Conservation (phyloP, 169 alveolate species). For the Cryptosporidium viatorum region DNA sequence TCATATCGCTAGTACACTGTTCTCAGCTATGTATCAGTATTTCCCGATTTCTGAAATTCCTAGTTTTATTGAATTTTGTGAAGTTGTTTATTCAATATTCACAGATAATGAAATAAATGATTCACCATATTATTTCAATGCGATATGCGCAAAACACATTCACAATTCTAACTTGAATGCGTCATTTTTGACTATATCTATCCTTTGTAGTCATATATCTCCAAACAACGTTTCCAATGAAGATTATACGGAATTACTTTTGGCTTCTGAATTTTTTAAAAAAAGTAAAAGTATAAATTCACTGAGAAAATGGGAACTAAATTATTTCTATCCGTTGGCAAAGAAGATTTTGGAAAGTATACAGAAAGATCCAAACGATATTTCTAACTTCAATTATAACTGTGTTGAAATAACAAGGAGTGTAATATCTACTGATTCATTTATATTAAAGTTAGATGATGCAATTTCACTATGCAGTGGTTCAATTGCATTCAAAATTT, state of each 20-base stretch:
- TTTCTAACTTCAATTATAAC: conserved; percentile 11
- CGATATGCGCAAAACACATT: conserved; percentile 46
- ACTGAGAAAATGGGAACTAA: conserved; percentile 57
- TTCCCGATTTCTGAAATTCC: conserved; percentile 6
- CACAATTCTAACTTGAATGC: conserved; percentile 11
- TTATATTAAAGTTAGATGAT: conserved; percentile 32
- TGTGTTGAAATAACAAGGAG: conserved; percentile 42
- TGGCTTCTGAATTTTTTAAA: conserved; percentile 59
- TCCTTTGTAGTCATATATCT: conserved; percentile 56
- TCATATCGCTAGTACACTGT: conserved; percentile 26
- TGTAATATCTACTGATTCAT: conserved; percentile 41
- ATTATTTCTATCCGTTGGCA: conserved; percentile 63
- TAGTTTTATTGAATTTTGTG: conserved; percentile 42
- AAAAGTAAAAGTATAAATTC: conserved; percentile 47
- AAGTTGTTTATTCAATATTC: conserved; percentile 32
- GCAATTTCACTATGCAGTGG: conserved; percentile 69
- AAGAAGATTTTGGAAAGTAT: conserved; percentile 17
- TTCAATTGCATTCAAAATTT: conserved; percentile 36
- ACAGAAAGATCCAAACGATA: background rate
- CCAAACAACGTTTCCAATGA: conserved; percentile 16
- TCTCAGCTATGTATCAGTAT: conserved; percentile 39
- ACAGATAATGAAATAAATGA: conserved; percentile 35
- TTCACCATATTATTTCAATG: conserved; percentile 40
- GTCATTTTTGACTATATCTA: conserved; percentile 29
- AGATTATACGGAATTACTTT: conserved; percentile 18